Evolutionary conservation across 2,329 filamentous ascomycete genomes (phyloP), one percentile per base, ranked within the genome.

Genomic region (Alternaria panax): DNA sequence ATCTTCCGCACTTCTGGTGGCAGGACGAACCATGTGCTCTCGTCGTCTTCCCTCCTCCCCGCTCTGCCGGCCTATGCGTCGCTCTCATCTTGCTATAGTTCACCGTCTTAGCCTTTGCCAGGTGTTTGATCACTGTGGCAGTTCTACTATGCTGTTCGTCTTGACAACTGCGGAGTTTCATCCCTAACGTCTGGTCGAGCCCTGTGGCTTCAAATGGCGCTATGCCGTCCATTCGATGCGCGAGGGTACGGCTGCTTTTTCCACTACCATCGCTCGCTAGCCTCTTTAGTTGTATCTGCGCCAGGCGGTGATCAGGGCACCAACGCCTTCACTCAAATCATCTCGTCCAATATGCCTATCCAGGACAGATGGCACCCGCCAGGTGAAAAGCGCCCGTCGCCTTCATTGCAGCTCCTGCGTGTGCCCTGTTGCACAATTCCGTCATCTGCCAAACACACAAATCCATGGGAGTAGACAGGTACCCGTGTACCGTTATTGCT

Each of bases 281-380:
- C 53, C 43, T 18, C 25, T 55, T 55, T 55, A 24, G 53, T 34
- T 22, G 42, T 28, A 36, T 48, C 53, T 40, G 42, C 43, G 43
- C 51, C 55, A 51, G 45, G 20, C 45, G 53, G 43, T 51, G 45
- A 51, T 53, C 55, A 57, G 55, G 55, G 46, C 46, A 48, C 41
- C 18, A 24, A 34, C 45, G 46, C 54, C 54, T 22, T 32, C 36
- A 40, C 43, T 28, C 52, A 24, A 40, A 38, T 48, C 52, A 47
- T 20, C 24, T 40, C 42, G 30, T 28, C 34, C 36, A 38, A 22
- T 34, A 46, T 34, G 24, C 24, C 54, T 41, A 52, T 47, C 45
- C 14, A 47, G 45, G 45, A 47, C 45, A 47, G 28, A 47, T 32
- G 45, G 43, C 43, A 47, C 12, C 43, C 27, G 18, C 5, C 28